Base-by-base conservation (phyloP, 352 stramenopile species). In the Phytophthora hibernalis region DNA sequence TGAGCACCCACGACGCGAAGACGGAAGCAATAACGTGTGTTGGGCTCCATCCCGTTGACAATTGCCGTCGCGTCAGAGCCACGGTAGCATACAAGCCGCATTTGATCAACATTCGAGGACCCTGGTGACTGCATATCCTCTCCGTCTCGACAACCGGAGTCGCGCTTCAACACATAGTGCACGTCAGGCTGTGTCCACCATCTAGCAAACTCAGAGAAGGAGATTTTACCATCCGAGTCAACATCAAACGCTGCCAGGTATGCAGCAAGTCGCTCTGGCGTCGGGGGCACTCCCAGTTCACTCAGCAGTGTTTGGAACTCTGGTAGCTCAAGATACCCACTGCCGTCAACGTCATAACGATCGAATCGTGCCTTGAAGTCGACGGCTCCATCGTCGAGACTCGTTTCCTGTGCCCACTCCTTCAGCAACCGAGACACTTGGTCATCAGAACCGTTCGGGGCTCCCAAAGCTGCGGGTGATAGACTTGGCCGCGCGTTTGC, bases 101-200 rank as follows among this genome's bases (percentile, higher is more conserved):
- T 92, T 7, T 89, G 68, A 30, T 79, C 54, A 57, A 48, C 18
- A 33, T 57, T 58, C 22, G 37, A 31, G 7, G 35, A 44, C 24
- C n/a, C 49, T 47, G 44, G 12, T 43, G 38, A 30, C 30, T 52
- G 38, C 40, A 49, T 31, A n/a, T 54, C 33, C 13, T 70, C 42
- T 35, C 33, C 54, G 12, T 54, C 67, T 26, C 45, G n/a, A 21
- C 20, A 64, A 10, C 78, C 77, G 6, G 58, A 44, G 43, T 86
- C 80, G 11, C 87, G 83, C 77, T 96, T 97, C 56, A 97, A 58
- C 12, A 96, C 85, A 61, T 92, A 97, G 38, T 90, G 83, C 2
- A 95, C 85, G 44, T 93, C 83, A 0, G 81, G 63, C 6, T 82
- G 76, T 48, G 71, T 91, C 93, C 93, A 98, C 92, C 93, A 98